phyloP scores from a whole-genome alignment of 108 stramenopile species.

The Nitzschia sp. region DNA sequence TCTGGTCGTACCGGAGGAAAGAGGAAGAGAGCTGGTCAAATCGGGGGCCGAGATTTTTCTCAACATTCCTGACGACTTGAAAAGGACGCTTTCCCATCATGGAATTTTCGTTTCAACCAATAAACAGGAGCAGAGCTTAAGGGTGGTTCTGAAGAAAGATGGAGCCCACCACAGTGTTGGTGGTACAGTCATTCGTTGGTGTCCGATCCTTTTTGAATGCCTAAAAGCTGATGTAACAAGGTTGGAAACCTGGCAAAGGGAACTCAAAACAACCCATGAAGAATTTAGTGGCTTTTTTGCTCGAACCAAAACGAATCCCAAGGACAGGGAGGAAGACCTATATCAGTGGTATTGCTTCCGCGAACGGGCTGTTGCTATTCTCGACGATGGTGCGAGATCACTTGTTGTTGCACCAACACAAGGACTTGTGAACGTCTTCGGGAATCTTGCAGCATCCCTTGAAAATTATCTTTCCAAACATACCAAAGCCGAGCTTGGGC shows the following conservation, averaged over 20 bases:
- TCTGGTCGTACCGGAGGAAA: constrained; percentile 16
- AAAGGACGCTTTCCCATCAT: constrained; percentile 45
- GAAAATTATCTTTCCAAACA: constrained; percentile 20
- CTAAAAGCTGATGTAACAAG: constrained; percentile 55
- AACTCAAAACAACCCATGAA: not conserved
- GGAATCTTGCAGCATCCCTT: constrained; percentile 12
- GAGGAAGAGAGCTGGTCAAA: constrained; percentile 40
- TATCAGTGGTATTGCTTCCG: constrained; percentile 29
- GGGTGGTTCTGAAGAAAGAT: constrained; percentile 54
- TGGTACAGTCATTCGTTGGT: constrained; percentile 65
- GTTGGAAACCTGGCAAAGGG: constrained; percentile 43
- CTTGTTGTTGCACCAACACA: constrained; percentile 51
- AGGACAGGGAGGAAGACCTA: constrained; percentile 9
- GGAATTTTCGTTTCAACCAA: constrained; percentile 53
- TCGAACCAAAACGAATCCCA: constrained; percentile 3
- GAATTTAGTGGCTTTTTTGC: constrained; percentile 24
- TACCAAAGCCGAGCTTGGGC: constrained; percentile 8
- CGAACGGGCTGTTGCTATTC: constrained; percentile 33
- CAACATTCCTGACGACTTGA: constrained; percentile 58
- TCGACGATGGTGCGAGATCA: constrained; percentile 42
- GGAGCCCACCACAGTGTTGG: constrained; percentile 65
- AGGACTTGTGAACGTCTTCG: constrained; percentile 27
- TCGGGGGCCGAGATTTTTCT: constrained; percentile 54
- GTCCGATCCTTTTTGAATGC: constrained; percentile 63
- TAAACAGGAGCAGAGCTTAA: constrained; percentile 41